Conservation (phyloP, 345 rosid genomes). For the Turritis glabra region DNA sequence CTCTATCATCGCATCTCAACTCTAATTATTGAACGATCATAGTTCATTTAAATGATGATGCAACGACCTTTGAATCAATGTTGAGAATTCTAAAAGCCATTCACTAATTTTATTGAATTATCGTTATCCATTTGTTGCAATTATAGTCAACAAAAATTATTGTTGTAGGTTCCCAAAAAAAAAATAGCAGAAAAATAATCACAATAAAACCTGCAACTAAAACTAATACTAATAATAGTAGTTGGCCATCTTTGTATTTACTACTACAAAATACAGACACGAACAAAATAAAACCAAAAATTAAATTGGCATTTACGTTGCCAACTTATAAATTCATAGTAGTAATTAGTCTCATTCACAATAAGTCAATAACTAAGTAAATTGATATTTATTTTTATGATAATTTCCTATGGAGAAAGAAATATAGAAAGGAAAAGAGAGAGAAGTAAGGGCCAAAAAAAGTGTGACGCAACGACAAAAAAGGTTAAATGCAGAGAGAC, state of each 20-base stretch:
- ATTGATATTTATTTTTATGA: background rate
- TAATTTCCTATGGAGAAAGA: background rate
- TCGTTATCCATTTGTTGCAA: slow-evolving; percentile 12
- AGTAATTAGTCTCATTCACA: no score
- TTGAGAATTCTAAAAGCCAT: background rate
- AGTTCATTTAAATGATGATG: background rate
- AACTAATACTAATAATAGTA: background rate
- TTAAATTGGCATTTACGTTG: background rate
- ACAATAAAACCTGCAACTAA: background rate
- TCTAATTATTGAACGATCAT: slow-evolving; percentile 17
- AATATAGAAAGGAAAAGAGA: background rate
- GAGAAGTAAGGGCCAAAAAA: background rate
- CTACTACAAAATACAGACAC: slow-evolving; percentile 16
- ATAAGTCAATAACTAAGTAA: background rate
- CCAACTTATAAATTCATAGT: background rate
- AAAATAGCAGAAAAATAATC: background rate
- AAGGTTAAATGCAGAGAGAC: slow-evolving; percentile 22
- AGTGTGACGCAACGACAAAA: slow-evolving; percentile 35
- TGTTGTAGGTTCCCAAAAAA: slow-evolving; percentile 3
- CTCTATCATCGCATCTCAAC: slow-evolving; percentile 16
- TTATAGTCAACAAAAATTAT: slow-evolving; percentile 20
- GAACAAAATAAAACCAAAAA: no score
- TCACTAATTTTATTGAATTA: slow-evolving; percentile 10
- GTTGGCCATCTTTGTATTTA: slow-evolving; percentile 15
- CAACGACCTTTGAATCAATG: background rate